Base-by-base conservation (phyloP, 2,329 filamentous ascomycete genomes). In the Colletotrichum sp. region DNA sequence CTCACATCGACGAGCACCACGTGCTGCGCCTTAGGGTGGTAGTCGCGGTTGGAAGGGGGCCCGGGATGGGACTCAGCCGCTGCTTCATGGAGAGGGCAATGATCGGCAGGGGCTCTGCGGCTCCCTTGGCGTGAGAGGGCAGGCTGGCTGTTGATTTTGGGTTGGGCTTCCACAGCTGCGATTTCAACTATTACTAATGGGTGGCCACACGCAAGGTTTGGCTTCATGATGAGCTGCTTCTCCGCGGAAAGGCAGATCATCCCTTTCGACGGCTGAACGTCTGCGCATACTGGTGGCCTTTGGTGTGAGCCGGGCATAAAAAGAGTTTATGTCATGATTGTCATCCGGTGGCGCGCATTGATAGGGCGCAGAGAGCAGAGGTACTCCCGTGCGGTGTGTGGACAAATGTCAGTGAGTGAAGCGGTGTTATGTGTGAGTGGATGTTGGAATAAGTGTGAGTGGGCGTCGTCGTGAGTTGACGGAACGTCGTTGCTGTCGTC, bases 41-140 rank as follows among this genome's bases (percentile, higher is more conserved):
- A 44, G 44, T 13, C 57, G 13, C 26, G 59, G 59, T 59, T 30
- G 65, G 16, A 64, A 15, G 36, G 55, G 36, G 24, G 10, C 13
- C 36, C 28, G 68, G 52, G 55, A 32, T 26, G 8, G 59, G 15
- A 57, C 26, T 32, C 26, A 44, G 69, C 69, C 69, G 63, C 44
- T 36, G 69, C 72, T 34, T 64, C 69, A 68, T 55, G 55, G 44
- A 16, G 49, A 24, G 28, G 67, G 72, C 30, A 60, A 71, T 70
- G 71, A 65, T 71, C 67, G 26, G n/a, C 72, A 69, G 72, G 60
- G 72, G 60, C 26, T 52, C 67, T 36, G 60, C 66, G 66, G 52
- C 65, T 62, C 59, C 44, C 30, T 16, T 26, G 55, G 16, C 26
- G 32, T 64, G 30, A 16, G 55, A 30, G 1, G 15, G 16, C 26